Evolutionary conservation across 2,329 filamentous ascomycete species (phyloP).

Genomic region (Aspergillus tamarii): DNA sequence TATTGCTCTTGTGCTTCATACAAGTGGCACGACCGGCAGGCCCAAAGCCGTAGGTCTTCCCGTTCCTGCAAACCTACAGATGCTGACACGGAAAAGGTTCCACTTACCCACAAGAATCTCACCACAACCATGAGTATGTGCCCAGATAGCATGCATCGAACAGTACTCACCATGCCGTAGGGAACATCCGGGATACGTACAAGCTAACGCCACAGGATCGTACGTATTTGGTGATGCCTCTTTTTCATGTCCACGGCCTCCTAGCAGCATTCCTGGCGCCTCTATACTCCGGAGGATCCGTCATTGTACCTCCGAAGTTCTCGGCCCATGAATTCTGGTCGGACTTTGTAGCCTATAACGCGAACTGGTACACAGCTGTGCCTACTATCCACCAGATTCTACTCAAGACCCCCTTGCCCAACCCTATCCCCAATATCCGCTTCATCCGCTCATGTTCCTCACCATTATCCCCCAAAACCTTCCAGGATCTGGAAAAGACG

Average conservation of each 20-base stretch:
- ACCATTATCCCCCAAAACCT: constrained; percentile 78
- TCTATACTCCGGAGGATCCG: constrained; percentile 73
- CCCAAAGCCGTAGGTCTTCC: constrained; percentile 73
- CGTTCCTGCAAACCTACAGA: constrained; percentile 1
- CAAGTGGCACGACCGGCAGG: constrained; percentile 80
- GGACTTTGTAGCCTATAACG: constrained; percentile 72
- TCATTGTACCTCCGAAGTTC: constrained; percentile 78
- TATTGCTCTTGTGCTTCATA: constrained; percentile 79
- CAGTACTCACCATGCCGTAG: constrained; percentile 37
- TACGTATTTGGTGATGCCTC: constrained; percentile 85
- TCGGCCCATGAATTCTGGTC: constrained; percentile 82
- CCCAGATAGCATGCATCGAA: neutral
- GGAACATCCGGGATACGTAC: constrained; percentile 80
- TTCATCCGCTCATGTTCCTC: constrained; percentile 89
- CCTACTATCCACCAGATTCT: constrained; percentile 91
- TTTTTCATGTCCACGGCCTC: constrained; percentile 90
- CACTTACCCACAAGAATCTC: constrained; percentile 79
- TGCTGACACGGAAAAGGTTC: constrained; percentile 55
- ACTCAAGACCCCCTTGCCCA: constrained; percentile 71
- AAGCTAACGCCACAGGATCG: constrained; percentile 70
- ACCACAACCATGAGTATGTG: constrained; percentile 75
- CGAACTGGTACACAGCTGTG: constrained; percentile 93
- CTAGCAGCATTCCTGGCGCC: constrained; percentile 81
- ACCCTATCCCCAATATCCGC: constrained; percentile 71
- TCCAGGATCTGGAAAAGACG: constrained; percentile 75